Conservation (phyloP, 306 rosid species). For the Glycine soja region DNA sequence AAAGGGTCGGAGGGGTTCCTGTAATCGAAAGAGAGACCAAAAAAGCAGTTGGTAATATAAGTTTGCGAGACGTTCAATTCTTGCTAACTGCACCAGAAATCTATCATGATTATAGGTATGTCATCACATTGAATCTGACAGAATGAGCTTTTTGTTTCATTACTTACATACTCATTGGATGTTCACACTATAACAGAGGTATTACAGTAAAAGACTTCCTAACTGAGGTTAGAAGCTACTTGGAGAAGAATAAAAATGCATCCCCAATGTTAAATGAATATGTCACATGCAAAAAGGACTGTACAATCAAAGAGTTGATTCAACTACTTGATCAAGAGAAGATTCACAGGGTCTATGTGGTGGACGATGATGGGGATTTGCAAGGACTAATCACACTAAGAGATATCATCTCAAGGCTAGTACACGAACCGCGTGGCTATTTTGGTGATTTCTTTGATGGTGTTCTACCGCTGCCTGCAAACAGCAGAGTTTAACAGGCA, state of each 20-base stretch:
- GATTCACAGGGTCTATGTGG: constrained; percentile 78
- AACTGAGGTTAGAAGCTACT: constrained; percentile 74
- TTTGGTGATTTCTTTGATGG: constrained; percentile 99
- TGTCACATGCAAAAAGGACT: constrained; percentile 72
- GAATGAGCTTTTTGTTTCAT: not conserved
- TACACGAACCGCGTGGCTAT: constrained; percentile 93
- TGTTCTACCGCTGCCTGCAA: constrained; percentile 66
- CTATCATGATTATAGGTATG: constrained; percentile 86
- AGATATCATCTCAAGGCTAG: constrained; percentile 93
- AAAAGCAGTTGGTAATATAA: constrained; percentile 81
- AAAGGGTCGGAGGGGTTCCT: constrained; percentile 89
- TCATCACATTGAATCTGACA: not conserved
- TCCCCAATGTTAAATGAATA: constrained; percentile 57
- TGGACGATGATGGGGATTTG: constrained; percentile 69
- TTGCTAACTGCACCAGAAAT: constrained; percentile 94
- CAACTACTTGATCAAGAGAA: constrained; percentile 74
- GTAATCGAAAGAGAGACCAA: constrained; percentile 67
- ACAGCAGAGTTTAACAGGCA: constrained; percentile 73
- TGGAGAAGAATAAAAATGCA: constrained; percentile 60
- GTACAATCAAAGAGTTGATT: constrained; percentile 79
- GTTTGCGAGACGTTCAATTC: constrained; percentile 91
- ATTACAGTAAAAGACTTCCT: constrained; percentile 86
- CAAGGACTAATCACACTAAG: constrained; percentile 89
- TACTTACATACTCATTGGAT: constrained; percentile 38
- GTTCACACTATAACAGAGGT: constrained; percentile 58